These are phyloP conservation scores for Mychonastes homosphaera DNA, from an alignment of 139 green algal species.

Conservation along the genomic window DNA sequence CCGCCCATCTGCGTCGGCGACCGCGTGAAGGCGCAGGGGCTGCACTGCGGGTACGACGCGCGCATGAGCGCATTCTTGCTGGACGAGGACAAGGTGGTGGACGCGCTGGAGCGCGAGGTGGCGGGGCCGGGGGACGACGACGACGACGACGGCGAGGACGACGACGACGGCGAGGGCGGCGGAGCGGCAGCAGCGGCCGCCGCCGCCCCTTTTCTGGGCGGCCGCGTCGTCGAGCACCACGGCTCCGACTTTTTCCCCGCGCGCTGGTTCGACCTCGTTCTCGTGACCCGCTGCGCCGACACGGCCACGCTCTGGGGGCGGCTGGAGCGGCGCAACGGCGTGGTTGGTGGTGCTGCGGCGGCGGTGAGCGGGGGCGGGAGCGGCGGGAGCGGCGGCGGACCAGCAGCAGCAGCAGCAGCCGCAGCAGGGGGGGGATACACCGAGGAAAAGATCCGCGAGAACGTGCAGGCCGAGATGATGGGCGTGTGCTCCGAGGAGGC, in stretches of 20 bases:
- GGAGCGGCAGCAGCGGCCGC: background rate
- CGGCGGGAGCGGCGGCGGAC: too few species aligned
- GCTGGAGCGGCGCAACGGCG: too few species aligned
- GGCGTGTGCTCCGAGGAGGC: too few species aligned
- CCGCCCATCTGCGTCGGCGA: slow-evolving; percentile 77
- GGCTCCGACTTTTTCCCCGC: slow-evolving; percentile 97
- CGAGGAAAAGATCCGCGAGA: too few species aligned
- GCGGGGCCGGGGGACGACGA: background rate
- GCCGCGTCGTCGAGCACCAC: slow-evolving; percentile 90
- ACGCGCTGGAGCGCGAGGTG: background rate
- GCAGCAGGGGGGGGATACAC: too few species aligned
- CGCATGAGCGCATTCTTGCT: slow-evolving; percentile 74
- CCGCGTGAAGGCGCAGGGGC: slow-evolving; percentile 60
- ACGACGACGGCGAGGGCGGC: background rate
- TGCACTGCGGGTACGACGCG: slow-evolving; percentile 80
- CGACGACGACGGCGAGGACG: background rate
- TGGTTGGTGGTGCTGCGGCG: too few species aligned
- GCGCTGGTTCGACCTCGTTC: slow-evolving; percentile 93
- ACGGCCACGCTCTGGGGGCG: too few species aligned
- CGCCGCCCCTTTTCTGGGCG: slow-evolving; percentile 48
- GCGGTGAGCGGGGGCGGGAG: too few species aligned
- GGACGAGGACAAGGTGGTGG: slow-evolving; percentile 90
- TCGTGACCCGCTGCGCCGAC: too few species aligned
- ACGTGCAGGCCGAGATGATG: too few species aligned
- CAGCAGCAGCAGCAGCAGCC: too few species aligned